Percentiles rank a stretch among this genome's conserved stretches.
These are phyloP conservation scores for Penicillium taxi DNA, from an alignment of 495 filamentous ascomycete species.

Conservation along the genomic window DNA sequence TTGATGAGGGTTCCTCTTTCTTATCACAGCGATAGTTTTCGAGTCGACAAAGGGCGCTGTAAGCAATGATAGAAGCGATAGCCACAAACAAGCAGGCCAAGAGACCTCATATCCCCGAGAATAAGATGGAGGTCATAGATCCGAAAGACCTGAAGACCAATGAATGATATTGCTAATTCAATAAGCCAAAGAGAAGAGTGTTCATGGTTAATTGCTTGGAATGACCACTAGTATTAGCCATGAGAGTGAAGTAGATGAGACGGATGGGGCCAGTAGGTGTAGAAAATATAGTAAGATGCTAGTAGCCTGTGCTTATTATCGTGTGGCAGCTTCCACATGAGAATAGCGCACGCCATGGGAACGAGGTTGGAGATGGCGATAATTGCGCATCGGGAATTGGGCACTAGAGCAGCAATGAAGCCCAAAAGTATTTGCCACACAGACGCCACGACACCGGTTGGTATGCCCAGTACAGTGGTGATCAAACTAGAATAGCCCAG, in stretches of 20 bases:
- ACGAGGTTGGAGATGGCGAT: slow-evolving; percentile 24
- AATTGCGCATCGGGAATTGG: slow-evolving; percentile 28
- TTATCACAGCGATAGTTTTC: slow-evolving; percentile 14
- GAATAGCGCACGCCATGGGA: slow-evolving; percentile 26
- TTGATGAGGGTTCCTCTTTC: slow-evolving; percentile 1
- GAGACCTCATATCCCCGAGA: slow-evolving; percentile 24
- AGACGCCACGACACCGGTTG: slow-evolving; percentile 24
- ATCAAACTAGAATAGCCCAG: slow-evolving; percentile 28
- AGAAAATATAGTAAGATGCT: slow-evolving; percentile 17
- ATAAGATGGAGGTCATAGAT: slow-evolving; percentile 43
- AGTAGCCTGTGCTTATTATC: slow-evolving; percentile 28
- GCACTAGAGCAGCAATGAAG: slow-evolving; percentile 26
- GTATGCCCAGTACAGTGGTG: slow-evolving; percentile 28
- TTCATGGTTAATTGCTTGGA: slow-evolving; percentile 26
- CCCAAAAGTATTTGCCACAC: slow-evolving; percentile 26
- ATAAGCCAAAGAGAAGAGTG: slow-evolving; percentile 23
- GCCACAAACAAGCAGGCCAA: slow-evolving; percentile 15
- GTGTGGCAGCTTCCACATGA: slow-evolving; percentile 29
- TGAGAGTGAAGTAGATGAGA: slow-evolving; percentile 31
- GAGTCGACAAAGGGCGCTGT: slow-evolving; percentile 14
- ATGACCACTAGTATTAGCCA: slow-evolving; percentile 34
- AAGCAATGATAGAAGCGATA: slow-evolving; percentile 19
- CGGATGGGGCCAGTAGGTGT: slow-evolving; percentile 32
- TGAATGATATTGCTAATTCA: slow-evolving; percentile 46
- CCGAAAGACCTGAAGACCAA: slow-evolving; percentile 55